A percentile compares a stretch with the other conserved stretches of the same genome.
These are phyloP conservation scores for Suillus subaureus DNA, from an alignment of 768 basidiomycete species.

Conservation along the genomic window DNA sequence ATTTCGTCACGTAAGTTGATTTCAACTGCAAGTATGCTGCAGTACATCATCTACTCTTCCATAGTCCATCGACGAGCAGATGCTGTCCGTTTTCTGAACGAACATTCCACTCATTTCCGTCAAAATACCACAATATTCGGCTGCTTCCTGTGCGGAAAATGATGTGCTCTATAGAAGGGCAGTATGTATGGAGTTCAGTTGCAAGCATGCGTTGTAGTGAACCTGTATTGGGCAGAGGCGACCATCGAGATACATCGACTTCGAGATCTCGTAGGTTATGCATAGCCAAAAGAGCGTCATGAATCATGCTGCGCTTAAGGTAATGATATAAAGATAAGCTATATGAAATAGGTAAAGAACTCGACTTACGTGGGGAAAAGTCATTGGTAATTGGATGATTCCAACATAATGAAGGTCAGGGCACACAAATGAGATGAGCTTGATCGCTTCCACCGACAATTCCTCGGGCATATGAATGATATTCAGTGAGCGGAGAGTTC, in stretches of 20 bases:
- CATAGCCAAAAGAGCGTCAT: slow-evolving; percentile 37
- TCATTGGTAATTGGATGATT: slow-evolving; percentile 38
- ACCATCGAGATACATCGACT: slow-evolving; percentile 40
- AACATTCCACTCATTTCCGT: slow-evolving; percentile 39
- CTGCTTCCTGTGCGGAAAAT: slow-evolving; percentile 36
- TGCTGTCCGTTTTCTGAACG: slow-evolving; percentile 30
- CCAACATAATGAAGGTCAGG: slow-evolving; percentile 42
- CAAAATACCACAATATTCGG: slow-evolving; percentile 32
- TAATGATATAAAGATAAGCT: slow-evolving; percentile 15
- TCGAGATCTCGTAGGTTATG: slow-evolving; percentile 37
- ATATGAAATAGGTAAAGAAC: slow-evolving; percentile 11
- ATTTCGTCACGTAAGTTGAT: slow-evolving; percentile 28
- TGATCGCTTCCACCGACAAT: slow-evolving; percentile 30
- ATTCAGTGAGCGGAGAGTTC: slow-evolving; percentile 39
- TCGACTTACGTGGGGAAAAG: slow-evolving; percentile 36
- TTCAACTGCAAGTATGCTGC: slow-evolving; percentile 7
- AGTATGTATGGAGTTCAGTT: slow-evolving; percentile 41
- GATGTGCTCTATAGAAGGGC: slow-evolving; percentile 36
- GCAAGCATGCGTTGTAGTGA: slow-evolving; percentile 38
- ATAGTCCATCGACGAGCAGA: slow-evolving; percentile 30
- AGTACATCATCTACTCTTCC: slow-evolving; percentile 27
- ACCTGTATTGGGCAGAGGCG: slow-evolving; percentile 30
- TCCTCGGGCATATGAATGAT: slow-evolving; percentile 39
- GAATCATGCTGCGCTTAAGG: slow-evolving; percentile 33
- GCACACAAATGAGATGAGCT: slow-evolving; percentile 35